Conservation (phyloP, 257 asterid genomes). For the Lycium ferocissimum region DNA sequence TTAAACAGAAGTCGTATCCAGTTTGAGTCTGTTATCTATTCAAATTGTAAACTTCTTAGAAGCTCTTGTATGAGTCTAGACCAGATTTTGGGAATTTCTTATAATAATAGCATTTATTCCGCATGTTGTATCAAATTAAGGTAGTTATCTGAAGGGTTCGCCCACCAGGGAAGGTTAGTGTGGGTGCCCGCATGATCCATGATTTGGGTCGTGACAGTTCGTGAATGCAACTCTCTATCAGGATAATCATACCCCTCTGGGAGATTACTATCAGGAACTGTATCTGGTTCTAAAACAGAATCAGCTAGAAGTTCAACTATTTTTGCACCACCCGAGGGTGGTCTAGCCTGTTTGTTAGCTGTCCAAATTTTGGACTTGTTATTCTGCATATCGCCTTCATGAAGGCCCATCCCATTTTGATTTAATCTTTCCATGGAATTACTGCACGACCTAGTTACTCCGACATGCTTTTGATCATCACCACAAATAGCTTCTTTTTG, state of each 20-base stretch:
- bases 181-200: too few species aligned
- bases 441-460: conserved; percentile 30
- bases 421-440: conserved; percentile 32
- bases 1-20: too few species aligned
- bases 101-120: too few species aligned
- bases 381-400: conserved; percentile 36
- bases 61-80: too few species aligned
- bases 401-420: conserved; percentile 35
- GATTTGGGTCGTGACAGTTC: too few species aligned
- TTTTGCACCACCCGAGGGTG: conserved; percentile 36
- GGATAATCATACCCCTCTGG: conserved; percentile 29
- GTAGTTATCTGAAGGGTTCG: too few species aligned
- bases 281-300: conserved; percentile 46
- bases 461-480: conserved; percentile 33
- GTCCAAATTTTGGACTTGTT: conserved; percentile 29
- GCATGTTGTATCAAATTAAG: too few species aligned
- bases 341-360: conserved; percentile 29
- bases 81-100: too few species aligned
- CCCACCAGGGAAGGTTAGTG: too few species aligned
- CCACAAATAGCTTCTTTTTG: conserved; percentile 34
- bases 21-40: too few species aligned
- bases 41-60: too few species aligned
- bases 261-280: conserved; percentile 28
- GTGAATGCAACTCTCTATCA: neutral
- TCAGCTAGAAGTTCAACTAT: conserved; percentile 44